These are phyloP conservation scores for Groenewaldozyma sp. DNA, from an alignment of 1,139 yeast species.

Conservation along the genomic window DNA sequence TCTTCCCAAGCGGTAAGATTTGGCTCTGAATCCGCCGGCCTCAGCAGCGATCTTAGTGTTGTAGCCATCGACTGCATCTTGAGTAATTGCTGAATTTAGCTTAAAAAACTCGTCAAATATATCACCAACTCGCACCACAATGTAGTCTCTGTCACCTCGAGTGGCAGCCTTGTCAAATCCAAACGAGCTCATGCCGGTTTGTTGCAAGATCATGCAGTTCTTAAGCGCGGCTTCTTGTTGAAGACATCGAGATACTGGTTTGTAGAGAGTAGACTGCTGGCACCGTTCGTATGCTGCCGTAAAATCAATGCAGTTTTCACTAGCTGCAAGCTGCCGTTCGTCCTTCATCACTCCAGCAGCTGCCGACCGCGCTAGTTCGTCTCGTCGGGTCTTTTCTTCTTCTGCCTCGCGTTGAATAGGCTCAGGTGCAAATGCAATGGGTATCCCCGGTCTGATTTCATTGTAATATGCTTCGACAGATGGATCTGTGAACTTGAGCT, in stretches of 20 bases:
- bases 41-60: not conserved
- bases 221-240: not conserved
- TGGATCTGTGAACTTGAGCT: constrained; percentile 14
- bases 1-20: constrained; percentile 1
- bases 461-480: constrained; percentile 15
- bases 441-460: constrained; percentile 17
- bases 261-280: not conserved
- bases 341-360: not conserved
- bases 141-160: not conserved
- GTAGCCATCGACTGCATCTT: not conserved
- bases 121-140: not conserved
- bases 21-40: not conserved
- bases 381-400: constrained; percentile 2
- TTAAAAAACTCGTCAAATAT: constrained; percentile 1
- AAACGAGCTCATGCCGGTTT: not conserved
- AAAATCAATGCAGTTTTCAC: constrained; percentile 27
- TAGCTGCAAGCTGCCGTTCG: constrained; percentile 19
- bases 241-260: not conserved
- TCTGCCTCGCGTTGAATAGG: constrained; percentile 6
- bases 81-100: not conserved
- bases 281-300: not conserved
- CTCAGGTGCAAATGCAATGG: constrained; percentile 16
- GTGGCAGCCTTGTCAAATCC: not conserved
- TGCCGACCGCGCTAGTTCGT: not conserved
- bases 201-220: constrained; percentile 2